These are phyloP conservation scores for Pistacia atlantica DNA, from an alignment of 345 rosid species.

Conservation along the genomic window DNA sequence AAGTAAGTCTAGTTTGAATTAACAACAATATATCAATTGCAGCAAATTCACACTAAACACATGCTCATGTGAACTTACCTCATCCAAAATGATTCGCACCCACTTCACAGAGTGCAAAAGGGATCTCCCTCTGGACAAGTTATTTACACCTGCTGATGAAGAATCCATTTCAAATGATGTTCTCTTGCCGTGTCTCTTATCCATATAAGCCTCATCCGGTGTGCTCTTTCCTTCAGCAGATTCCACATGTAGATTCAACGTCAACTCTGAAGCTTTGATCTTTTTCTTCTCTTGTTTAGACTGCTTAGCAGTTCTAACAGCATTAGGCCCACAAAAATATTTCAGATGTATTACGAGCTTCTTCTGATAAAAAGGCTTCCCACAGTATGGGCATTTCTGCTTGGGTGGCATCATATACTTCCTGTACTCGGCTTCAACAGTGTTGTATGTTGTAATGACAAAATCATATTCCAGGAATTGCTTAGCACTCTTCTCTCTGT, in stretches of 20 bases:
- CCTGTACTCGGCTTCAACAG: conserved; percentile 80
- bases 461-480: conserved; percentile 73
- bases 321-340: conserved; percentile 81
- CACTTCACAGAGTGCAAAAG: conserved; percentile 77
- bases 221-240: conserved; percentile 14
- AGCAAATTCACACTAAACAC: conserved; percentile 2
- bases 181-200: conserved; percentile 30
- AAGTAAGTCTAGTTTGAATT: neutral
- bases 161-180: conserved; percentile 9
- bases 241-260: conserved; percentile 27
- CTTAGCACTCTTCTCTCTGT: conserved; percentile 53
- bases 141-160: conserved; percentile 17
- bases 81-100: conserved; percentile 89
- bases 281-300: conserved; percentile 79
- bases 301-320: conserved; percentile 74
- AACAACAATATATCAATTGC: neutral
- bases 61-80: conserved; percentile 48
- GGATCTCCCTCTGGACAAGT: conserved; percentile 45
- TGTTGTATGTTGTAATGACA: conserved; percentile 84
- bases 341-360: conserved; percentile 54
- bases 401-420: conserved; percentile 69
- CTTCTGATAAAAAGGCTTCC: conserved; percentile 52
- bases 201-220: conserved; percentile 29
- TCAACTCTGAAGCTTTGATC: conserved; percentile 21
- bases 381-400: conserved; percentile 64